phyloP scores from a whole-genome alignment of 2,329 filamentous ascomycete species.

The Periconia sp. region DNA sequence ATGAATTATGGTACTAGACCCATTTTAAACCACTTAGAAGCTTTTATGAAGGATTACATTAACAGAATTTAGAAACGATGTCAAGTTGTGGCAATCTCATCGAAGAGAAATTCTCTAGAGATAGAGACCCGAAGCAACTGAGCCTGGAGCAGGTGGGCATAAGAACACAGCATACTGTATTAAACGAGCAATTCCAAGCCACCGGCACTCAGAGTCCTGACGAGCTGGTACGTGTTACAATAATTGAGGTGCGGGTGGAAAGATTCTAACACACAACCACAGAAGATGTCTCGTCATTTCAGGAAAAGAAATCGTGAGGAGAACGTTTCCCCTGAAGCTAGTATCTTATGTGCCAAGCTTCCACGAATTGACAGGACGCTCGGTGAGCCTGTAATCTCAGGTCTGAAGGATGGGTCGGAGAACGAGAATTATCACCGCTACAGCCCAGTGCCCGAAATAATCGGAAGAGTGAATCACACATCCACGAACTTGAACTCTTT shows the following conservation, averaged over 20 bases:
- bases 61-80: too few species aligned
- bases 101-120: not conserved
- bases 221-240: too few species aligned
- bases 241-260: too few species aligned
- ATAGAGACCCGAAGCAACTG: not conserved
- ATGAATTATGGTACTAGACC: too few species aligned
- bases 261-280: not conserved
- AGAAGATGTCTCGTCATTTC: not conserved
- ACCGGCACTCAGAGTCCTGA: too few species aligned
- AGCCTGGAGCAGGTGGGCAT: conserved; percentile 1
- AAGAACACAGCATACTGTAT: not conserved
- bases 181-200: not conserved
- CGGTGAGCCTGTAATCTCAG: not conserved
- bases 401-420: too few species aligned
- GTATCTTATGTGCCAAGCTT: not conserved
- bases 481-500: too few species aligned
- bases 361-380: not conserved
- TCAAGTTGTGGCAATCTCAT: not conserved
- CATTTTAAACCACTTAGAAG: too few species aligned
- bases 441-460: too few species aligned
- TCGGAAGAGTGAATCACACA: too few species aligned
- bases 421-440: too few species aligned
- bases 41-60: too few species aligned
- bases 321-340: not conserved
- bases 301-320: not conserved